These are phyloP conservation scores for Inosperma sp. DNA, from an alignment of 768 basidiomycete genomes.

Conservation along the genomic window DNA sequence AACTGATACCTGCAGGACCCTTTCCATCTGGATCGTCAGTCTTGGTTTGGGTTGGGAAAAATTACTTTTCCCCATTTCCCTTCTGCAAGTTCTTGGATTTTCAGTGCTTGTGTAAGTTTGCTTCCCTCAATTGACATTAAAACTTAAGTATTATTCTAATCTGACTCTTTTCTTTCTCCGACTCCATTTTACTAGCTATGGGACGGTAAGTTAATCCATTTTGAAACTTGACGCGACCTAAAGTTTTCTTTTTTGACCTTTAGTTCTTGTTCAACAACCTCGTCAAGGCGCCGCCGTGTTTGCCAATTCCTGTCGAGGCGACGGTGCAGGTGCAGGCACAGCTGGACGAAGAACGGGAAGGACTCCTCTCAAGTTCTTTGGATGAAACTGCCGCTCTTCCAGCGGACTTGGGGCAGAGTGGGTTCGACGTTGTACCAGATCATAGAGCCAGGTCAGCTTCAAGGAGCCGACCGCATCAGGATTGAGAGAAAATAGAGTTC, in stretches of 20 bases:
- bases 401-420: conserved; percentile 73
- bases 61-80: conserved; percentile 73
- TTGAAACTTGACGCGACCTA: no score
- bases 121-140: no score
- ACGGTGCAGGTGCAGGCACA: conserved; percentile 28
- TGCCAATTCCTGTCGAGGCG: conserved; percentile 44
- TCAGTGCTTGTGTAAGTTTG: conserved; percentile 84
- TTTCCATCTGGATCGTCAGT: conserved; percentile 94
- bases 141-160: background rate
- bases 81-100: conserved; percentile 83
- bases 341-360: conserved; percentile 52
- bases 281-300: conserved; percentile 56
- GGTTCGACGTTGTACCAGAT: conserved; percentile 75
- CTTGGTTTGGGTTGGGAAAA: conserved; percentile 88
- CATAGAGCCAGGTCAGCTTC: background rate
- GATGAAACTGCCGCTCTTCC: conserved; percentile 85
- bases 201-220: conserved; percentile 66
- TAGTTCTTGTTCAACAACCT: conserved; percentile 91
- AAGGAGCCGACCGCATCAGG: background rate
- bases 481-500: no score
- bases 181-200: conserved; percentile 55
- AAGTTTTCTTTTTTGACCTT: no score
- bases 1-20: conserved; percentile 92
- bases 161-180: conserved; percentile 6
- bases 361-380: conserved; percentile 44